phyloP scores from a whole-genome alignment of 768 basidiomycete genomes.

The Trametes maxima region DNA sequence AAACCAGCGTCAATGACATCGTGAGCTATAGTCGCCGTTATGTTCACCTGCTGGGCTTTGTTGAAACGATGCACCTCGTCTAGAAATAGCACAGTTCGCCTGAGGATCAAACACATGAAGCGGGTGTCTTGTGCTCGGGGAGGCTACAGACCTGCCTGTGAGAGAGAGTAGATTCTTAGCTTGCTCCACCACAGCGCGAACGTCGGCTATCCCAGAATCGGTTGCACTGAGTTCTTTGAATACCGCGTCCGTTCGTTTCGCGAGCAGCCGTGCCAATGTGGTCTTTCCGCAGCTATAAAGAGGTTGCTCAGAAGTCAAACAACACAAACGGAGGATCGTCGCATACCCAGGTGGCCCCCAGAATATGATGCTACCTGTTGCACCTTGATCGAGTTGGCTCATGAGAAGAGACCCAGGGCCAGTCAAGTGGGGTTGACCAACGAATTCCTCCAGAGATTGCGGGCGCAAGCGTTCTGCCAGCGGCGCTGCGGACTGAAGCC shows the following conservation, averaged over 20 bases:
- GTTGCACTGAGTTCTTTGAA: constrained; percentile 85
- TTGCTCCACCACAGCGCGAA: constrained; percentile 74
- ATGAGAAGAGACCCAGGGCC: constrained; percentile 59
- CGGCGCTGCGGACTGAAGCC: constrained; percentile 45
- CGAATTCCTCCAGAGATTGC: constrained; percentile 58
- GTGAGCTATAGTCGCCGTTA: not conserved
- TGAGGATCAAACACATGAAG: constrained; percentile 28
- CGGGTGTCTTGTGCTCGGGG: not conserved
- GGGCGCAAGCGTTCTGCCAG: constrained; percentile 78
- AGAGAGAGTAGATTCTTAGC: constrained; percentile 66
- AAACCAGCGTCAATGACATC: constrained; percentile 18
- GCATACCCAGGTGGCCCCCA: constrained; percentile 77
- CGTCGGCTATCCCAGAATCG: constrained; percentile 64
- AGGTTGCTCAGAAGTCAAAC: not conserved
- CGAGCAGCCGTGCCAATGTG: constrained; percentile 73
- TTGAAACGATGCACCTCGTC: constrained; percentile 87
- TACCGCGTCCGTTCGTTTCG: constrained; percentile 54
- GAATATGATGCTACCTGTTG: constrained; percentile 61
- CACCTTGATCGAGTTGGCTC: constrained; percentile 51
- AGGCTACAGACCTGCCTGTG: constrained; percentile 55
- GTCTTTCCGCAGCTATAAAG: constrained; percentile 65
- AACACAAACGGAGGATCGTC: not conserved
- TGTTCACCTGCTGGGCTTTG: constrained; percentile 62
- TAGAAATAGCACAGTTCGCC: constrained; percentile 74
- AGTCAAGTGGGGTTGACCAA: constrained; percentile 71